Base-by-base conservation (phyloP, 495 filamentous ascomycete species). In the Penicillium paxilli region DNA sequence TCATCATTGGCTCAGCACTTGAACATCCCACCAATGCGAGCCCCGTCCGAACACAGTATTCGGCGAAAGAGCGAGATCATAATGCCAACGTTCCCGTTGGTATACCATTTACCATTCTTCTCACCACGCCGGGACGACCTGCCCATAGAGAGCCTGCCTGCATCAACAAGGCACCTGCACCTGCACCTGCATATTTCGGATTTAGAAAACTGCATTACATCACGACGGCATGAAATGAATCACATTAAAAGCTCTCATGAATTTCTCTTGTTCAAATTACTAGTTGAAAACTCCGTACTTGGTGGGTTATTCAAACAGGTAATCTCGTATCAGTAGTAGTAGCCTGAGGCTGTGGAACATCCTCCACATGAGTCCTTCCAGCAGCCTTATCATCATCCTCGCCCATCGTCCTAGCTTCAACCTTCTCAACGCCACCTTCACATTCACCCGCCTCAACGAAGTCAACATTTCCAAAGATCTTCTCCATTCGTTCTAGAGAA, bases 401-500 rank as follows among this genome's bases (percentile, higher is more conserved):
- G 5, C 60, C 57, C 53, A 64, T 58, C 19, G 59, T 64, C 19
- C 46, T 53, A 1, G 60, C 51, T 32, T 58, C 62, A 22, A 30
- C 24, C 25, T 60, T 60, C 46, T 60, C 53, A 3, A 49, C 50
- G n/a, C 20, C 51, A 14, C 53, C 45, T 42, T 71, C 58, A 38
- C 51, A 52, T 50, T 72, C 64, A 5, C 64, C 66, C 2, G 54
- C 71, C 26, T 62, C 63, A 6, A 73, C 68, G 24, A 55, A 59
- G 62, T 74, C 71, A n/a, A 65, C 24, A 10, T 64, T 64, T 1
- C 68, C 70, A 44, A 74, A 74, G 3, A 74, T 62, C 41, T 57
- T 63, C 23, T 73, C 71, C 68, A 74, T 74, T 21, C 69, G 52
- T 41, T 74, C 70, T 4, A 74, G 46, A 23, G 58, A 64, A 5